Evolutionary conservation across 129 eudicot genomes (phyloP), one percentile per base, ranked within the genome.

Genomic region (Rutidosis leptorrhynchoides): DNA sequence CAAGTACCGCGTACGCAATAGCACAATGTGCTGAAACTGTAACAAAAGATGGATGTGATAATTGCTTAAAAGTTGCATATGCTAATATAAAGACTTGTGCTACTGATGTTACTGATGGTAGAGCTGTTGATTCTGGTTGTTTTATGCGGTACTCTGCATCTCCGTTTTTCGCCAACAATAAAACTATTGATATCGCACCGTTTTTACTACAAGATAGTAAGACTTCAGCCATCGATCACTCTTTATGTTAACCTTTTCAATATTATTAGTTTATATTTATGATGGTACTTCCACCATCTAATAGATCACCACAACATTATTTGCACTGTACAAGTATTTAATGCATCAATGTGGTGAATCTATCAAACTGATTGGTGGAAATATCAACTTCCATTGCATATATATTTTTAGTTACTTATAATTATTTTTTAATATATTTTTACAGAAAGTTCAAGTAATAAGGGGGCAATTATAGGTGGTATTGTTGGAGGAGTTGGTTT

Each of bases 81-180:
- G 33, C 67, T 20, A 85, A 79, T 45, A 70, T 89, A 40, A 33
- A 20, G 27, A 77, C 70, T 49, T 89, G 96, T 62, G 81, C 87
- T 2, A 83, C 90, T 14, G 67, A 72, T 45, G 79, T 83, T 15
- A 75, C 63, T 20, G 93, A 89, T 71, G 96, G 89, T 29, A 76
- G 87, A 68, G 87, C 82, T 52, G 46, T 85, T 63, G 90, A 83
- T 73, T 87, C 89, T 1, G 96, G 85, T 26, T 85, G 96, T 72
- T 89, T 85, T 46, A 42, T 89, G 67, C 78, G 96, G 79, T 89
- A 76, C 33, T 89, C 96, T 0, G 83, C 70, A 7, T 66, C 79
- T 0, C 21, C 90, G 2, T 89, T 85, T 51, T 89, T 89, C 35
- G 1, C 84, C 19, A 76, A 45, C 48, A 83, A 77, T 65, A 76